Evolutionary conservation across 495 filamentous ascomycete genomes (phyloP), one percentile per base, ranked within the genome.

Genomic region (Filosporella fistucella): DNA sequence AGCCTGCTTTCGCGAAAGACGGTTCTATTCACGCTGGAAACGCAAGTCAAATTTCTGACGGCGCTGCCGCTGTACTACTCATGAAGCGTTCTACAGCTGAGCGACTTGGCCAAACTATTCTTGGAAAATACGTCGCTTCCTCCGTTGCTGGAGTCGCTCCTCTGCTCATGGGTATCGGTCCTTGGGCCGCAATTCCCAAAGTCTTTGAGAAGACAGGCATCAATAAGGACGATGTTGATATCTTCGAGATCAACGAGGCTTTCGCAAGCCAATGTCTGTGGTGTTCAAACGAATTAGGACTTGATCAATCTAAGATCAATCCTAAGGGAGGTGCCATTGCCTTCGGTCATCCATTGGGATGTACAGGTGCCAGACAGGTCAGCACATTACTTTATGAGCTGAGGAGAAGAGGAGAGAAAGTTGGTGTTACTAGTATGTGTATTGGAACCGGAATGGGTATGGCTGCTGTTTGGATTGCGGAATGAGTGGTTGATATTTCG

Each of bases 241-340:
- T 97, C 62, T 98, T 76, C 63, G 93, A 98, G 81, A 97, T 98
- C 76, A 98, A 98, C 75, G 93, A 98, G 80, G 93, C 93, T 7
- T 98, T 98, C 64, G 93, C 93, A 13, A 84, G 77, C 44, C 93
- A 98, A 75, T 96, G 89, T 60, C 70, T 98, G 40, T 96, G 85
- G 85, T 98, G 94, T 69, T 75, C 83, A 37, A 84, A 89, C 60
- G 87, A 96, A 75, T 81, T 98, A 14, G 86, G 84, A 22, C 59
- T 98, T 36, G 86, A 88, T 51, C 45, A 66, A 55, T 75, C 79
- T 54, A 95, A 95, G 77, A 78, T 97, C 57, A 98, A 98, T 74
- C 93, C 91, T 33, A 96, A 96, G 76, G 93, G 93, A 44, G 91
- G 93, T 45, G 94, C 94, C 22, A 98, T 98, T 63, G 93, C 93